Base-by-base conservation (phyloP, 2,329 filamentous ascomycete species). In the Periconia digitata region DNA sequence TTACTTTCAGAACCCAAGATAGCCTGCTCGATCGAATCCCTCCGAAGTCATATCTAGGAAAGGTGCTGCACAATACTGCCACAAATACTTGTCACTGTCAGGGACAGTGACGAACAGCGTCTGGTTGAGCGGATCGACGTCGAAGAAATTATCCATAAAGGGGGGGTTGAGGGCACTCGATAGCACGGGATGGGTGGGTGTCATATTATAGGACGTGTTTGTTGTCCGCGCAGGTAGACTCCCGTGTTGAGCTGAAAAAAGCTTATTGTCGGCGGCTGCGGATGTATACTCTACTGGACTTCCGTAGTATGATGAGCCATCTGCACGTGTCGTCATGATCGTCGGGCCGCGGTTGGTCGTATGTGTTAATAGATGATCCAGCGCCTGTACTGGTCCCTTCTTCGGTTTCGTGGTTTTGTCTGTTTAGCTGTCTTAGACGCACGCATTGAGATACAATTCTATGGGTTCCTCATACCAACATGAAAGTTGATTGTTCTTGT, bases 401-500 rank as follows among this genome's bases (percentile, higher is more conserved):
- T n/a, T n/a, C n/a, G n/a, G n/a, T n/a, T n/a, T n/a, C n/a, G n/a
- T n/a, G n/a, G n/a, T n/a, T n/a, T n/a, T n/a, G n/a, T n/a, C n/a
- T n/a, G n/a, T n/a, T 20, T 39, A 7, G 7, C 7, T 17, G 20
- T 22, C 17, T 20, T 39, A 20, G n/a, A n/a, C 22, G 34, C 18
- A 15, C 6, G 6, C n/a, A 36, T 6, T 15, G 18, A n/a, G 34
- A 17, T 17, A n/a, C 8, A 32, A 15, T 15, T 32, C 27, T 32
- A 32, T 15, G 8, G n/a, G 27, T 15, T 32, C n/a, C 27, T 12
- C 27, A n/a, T 49, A 54, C 54, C 49, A 45, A 51, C 47, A 22
- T 54, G 50, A 7, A 48, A 49, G 37, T 46, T 56, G 41, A 59
- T 55, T 2, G 51, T 59, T n/a, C 53, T 43, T 18, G 55, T 18